Percentiles rank a stretch among this genome's conserved stretches.
Conservation (phyloP, 306 rosid species). For the peach (Prunus persica) region Prunus_persica_NCBIv2 NC_034010.1:1633001-1633500, state of each 20-base stretch:
- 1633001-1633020: conserved; percentile 90
- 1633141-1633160: conserved; percentile 5
- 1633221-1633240: conserved; percentile 68
- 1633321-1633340: conserved; percentile 94
- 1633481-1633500: conserved; percentile 61
- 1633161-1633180: neutral
- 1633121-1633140: conserved; percentile 66
- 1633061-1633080: conserved; percentile 86
- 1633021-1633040: conserved; percentile 70
- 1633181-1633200: neutral
- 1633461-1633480: conserved; percentile 84
- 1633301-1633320: conserved; percentile 93
- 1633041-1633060: conserved; percentile 92
- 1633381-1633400: conserved; percentile 84
- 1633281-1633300: conserved; percentile 98
- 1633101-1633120: conserved; percentile 87
- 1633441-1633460: conserved; percentile 97
- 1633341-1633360: conserved; percentile 86
- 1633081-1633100: conserved; percentile 90
- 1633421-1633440: conserved; percentile 75
- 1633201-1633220: conserved; percentile 47
- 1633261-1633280: conserved; percentile 70
- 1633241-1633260: conserved; percentile 89
- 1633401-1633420: conserved; percentile 73
- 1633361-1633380: conserved; percentile 87